Conservation (phyloP, 805 yeast species). For the Metschnikowia borealis region DNA sequence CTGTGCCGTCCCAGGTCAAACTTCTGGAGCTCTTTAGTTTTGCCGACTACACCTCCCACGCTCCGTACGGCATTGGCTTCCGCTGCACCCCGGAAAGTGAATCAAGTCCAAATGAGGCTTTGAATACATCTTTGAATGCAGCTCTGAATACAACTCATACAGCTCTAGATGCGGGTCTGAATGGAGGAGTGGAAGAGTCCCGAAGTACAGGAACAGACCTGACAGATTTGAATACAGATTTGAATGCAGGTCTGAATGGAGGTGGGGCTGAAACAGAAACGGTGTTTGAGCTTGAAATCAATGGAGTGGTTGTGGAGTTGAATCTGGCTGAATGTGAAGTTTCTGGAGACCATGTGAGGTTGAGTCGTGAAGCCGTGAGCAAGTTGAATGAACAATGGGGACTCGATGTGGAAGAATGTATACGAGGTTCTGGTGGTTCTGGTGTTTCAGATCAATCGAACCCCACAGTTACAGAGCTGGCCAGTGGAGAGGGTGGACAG, state of each 20-base stretch:
- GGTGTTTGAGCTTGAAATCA: conserved; percentile 6
- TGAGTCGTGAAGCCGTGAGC: conserved; percentile 8
- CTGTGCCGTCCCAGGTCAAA: neutral
- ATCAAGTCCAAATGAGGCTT: no score
- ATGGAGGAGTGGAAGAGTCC: no score
- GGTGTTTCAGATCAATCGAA: no score
- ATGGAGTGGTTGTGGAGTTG: conserved; percentile 8
- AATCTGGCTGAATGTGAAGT: conserved; percentile 14
- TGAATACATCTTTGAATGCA: no score
- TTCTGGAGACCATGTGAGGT: conserved; percentile 4
- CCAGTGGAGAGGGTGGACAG: no score
- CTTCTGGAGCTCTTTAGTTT: conserved; percentile 5
- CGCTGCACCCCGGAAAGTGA: no score
- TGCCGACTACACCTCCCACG: neutral
- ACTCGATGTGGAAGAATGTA: neutral
- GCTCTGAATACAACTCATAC: no score
- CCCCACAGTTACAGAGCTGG: no score
- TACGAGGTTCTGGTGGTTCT: neutral
- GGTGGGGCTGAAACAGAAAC: neutral
- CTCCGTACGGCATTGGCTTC: conserved; percentile 1
- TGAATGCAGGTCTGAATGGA: no score
- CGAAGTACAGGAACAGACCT: no score
- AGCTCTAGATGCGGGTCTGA: no score
- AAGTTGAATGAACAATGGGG: conserved; percentile 3
- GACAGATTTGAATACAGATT: no score